Base-by-base conservation (phyloP, 2,329 filamentous ascomycete species). In the Pyrenophora graminea region DNA sequence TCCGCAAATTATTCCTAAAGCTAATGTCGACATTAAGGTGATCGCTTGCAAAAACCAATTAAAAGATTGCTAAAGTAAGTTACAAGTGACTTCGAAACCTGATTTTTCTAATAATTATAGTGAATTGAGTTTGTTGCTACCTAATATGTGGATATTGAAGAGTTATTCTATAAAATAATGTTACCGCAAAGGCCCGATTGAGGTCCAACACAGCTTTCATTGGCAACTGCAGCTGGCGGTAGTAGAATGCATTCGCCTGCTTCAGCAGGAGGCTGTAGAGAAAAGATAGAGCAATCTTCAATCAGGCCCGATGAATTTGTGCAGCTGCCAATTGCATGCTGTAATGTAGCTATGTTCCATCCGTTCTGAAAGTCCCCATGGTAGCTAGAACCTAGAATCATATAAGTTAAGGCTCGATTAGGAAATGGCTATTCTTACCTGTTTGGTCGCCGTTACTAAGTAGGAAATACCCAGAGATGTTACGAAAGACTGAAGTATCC, bases 361-460 rank as follows among this genome's bases (percentile, higher is more conserved):
- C 81, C 85, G 53, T 86, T 82, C 38, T 71, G 40, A 74, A 90
- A 90, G 68, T 90, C 86, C 36, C 78, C 84, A 72, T 89, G 85
- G 53, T 80, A 80, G 48, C 82, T 82, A 76, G 81, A 50, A 48
- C 48, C 52, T 55, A 18, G 30, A n/a, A 45, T 48, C 8, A 27
- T 46, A 46, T 49, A 39, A 50, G 49, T 25, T 27, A 43, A 44
- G 7, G 27, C 42, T 34, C n/a, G n/a, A 42, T 52, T 32, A 23
- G 10, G 30, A 49, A 15, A 49, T 33, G 19, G 12, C 21, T 34
- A 43, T 43, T 54, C 40, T 27, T 54, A 54, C 51, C 48, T 44
- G 46, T 86, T 21, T 83, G 80, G 65, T 97, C 91, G 55, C 90
- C 90, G 62, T 91, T 91, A 41, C 90, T 78, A 43, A 95, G 75